These are phyloP conservation scores for Termitomyces eurrhizus DNA, from an alignment of 768 basidiomycete genomes.

Conservation along the genomic window DNA sequence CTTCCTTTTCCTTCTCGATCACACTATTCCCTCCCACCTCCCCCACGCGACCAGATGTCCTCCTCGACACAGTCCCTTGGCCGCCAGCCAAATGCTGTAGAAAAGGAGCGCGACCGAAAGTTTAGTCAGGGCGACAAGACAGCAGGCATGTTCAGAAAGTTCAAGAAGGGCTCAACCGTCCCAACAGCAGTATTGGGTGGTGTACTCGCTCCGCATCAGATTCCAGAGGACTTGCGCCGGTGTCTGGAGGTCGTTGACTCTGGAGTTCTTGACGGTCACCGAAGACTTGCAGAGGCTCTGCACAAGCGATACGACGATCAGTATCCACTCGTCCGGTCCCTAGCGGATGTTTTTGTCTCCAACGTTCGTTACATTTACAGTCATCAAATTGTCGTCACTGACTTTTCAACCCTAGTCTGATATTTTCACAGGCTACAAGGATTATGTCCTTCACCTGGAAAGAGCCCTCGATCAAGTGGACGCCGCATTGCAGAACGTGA, in stretches of 20 bases:
- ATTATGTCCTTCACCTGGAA: constrained; percentile 93
- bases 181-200: constrained; percentile 44
- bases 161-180: constrained; percentile 61
- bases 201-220: constrained; percentile 66
- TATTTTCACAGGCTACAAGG: constrained; percentile 91
- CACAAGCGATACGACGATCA: constrained; percentile 93
- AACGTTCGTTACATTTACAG: constrained; percentile 58
- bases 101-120: constrained; percentile 45
- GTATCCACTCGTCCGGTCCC: constrained; percentile 86
- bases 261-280: constrained; percentile 87
- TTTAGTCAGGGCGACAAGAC: constrained; percentile 42
- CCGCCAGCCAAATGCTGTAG: constrained; percentile 55
- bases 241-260: constrained; percentile 86
- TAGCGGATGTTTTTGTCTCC: constrained; percentile 94
- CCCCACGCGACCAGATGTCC: constrained; percentile 49
- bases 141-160: constrained; percentile 60
- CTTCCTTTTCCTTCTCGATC: constrained; percentile 80
- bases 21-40: constrained; percentile 72
- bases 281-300: constrained; percentile 78
- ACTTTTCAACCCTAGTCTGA: constrained; percentile 58
- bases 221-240: constrained; percentile 84
- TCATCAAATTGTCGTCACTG: not conserved
- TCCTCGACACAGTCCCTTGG: constrained; percentile 75
- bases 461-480: constrained; percentile 87
- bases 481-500: constrained; percentile 61